Percentiles rank a stretch among this genome's conserved stretches.
Conservation (phyloP, 345 rosid species). For the Arabidopsis suecica region DNA sequence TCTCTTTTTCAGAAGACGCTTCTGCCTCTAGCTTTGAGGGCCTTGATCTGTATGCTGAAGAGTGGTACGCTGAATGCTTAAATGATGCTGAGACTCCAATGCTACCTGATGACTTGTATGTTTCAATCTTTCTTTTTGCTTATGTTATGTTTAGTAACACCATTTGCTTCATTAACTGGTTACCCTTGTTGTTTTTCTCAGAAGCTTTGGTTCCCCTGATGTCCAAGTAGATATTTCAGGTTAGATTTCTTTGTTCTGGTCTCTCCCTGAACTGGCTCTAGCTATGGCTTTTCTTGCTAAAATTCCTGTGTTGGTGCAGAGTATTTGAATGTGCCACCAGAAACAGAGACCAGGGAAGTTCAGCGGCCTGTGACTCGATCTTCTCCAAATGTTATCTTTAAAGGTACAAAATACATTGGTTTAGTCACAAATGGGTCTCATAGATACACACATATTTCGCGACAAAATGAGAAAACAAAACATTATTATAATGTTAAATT, state of each 20-base stretch:
- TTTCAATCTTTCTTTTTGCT: constrained; percentile 22
- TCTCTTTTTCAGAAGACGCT: constrained; percentile 46
- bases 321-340: constrained; percentile 56
- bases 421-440: constrained; percentile 5
- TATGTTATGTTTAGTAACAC: constrained; percentile 23
- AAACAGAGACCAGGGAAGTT: constrained; percentile 49
- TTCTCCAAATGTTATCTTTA: constrained; percentile 68
- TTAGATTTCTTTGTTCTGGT: constrained; percentile 29
- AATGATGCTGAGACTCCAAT: constrained; percentile 63
- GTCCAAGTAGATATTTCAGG: constrained; percentile 69
- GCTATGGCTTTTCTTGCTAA: neutral
- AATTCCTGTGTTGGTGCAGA: constrained; percentile 49
- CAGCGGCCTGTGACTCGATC: constrained; percentile 60
- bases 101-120: constrained; percentile 72
- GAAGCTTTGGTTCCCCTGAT: constrained; percentile 61
- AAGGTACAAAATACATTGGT: constrained; percentile 54
- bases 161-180: constrained; percentile 35
- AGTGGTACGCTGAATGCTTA: constrained; percentile 76
- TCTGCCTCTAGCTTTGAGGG: constrained; percentile 62
- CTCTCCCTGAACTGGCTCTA: constrained; percentile 7
- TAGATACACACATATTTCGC: neutral
- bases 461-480: constrained; percentile 8
- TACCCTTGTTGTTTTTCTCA: constrained; percentile 41
- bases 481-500: constrained; percentile 8
- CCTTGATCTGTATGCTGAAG: constrained; percentile 66